Percentiles rank a stretch among this genome's conserved stretches.
phyloP scores from a whole-genome alignment of 1,139 yeast genomes.

The Candida glucosophila region DNA sequence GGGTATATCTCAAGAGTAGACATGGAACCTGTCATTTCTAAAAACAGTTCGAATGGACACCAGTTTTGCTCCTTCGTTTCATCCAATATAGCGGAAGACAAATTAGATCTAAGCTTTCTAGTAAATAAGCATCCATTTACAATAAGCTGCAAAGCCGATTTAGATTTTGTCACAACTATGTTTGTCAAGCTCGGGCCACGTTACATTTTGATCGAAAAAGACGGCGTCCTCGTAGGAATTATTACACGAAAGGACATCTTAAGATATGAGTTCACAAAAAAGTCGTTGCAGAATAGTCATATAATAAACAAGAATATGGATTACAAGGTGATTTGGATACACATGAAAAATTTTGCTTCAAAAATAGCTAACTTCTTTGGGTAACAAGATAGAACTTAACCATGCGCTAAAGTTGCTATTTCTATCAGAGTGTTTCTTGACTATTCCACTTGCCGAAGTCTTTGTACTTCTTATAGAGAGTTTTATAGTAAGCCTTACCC shows the following conservation, averaged over 20 bases:
- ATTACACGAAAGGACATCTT: conserved; percentile 63
- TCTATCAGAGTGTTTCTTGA: too few relatives aligned
- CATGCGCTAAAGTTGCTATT: too few relatives aligned
- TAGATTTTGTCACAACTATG: conserved; percentile 58
- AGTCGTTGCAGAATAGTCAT: conserved; percentile 12
- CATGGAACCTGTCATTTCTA: conserved; percentile 15
- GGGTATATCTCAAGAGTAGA: conserved; percentile 33
- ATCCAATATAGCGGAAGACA: conserved; percentile 5
- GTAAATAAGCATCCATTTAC: conserved; percentile 60
- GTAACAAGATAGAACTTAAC: too few relatives aligned
- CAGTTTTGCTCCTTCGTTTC: conserved; percentile 14
- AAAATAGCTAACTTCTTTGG: conserved; percentile 4
- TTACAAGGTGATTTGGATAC: conserved; percentile 21
- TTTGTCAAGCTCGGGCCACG: conserved; percentile 80
- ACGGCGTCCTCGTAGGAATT: conserved; percentile 48
- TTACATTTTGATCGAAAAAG: conserved; percentile 51
- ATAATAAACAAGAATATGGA: conserved; percentile 6
- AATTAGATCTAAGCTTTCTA: conserved; percentile 28
- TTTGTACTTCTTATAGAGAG: conserved; percentile 64
- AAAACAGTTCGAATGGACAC: conserved; percentile 8
- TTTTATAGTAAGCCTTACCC: conserved; percentile 61
- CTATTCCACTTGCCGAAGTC: conserved; percentile 81
- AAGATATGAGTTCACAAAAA: conserved; percentile 39
- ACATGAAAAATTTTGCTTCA: conserved; percentile 3
- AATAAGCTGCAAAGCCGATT: conserved; percentile 43